These are phyloP conservation scores for Blastocystis sp. DNA, from an alignment of 352 stramenopile species.

Conservation along the genomic window DNA sequence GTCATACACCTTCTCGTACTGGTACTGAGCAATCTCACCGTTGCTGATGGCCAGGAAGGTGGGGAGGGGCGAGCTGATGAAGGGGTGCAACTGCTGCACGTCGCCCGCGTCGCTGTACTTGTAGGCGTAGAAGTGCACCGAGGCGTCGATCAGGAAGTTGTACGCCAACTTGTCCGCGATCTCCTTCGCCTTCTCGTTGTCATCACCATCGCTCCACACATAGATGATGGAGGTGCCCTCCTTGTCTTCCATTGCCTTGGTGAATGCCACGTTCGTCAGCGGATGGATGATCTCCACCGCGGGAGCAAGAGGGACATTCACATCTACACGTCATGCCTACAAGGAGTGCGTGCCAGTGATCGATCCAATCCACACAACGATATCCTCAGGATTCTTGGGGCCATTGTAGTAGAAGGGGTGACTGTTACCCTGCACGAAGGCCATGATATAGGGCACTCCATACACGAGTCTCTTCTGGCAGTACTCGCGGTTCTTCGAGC, in stretches of 20 bases:
- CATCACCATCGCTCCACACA: constrained; percentile 20
- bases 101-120: background rate
- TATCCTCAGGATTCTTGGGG: background rate
- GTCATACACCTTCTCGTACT: constrained; percentile 13
- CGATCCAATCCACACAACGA: constrained; percentile 5
- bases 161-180: constrained; percentile 14
- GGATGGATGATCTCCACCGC: constrained; percentile 32
- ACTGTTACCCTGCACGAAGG: background rate
- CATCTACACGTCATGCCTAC: background rate
- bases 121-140: constrained; percentile 1
- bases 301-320: background rate
- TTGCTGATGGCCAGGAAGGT: background rate
- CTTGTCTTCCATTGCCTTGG: background rate
- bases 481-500: background rate
- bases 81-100: background rate
- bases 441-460: background rate
- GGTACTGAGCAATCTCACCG: constrained; percentile 12
- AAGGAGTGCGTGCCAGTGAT: background rate
- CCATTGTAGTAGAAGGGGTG: background rate
- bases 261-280: background rate
- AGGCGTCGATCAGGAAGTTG: constrained; percentile 23
- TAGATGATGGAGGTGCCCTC: background rate
- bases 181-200: background rate
- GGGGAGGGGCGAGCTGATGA: background rate
- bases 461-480: constrained; percentile 12